Evolutionary conservation across 352 stramenopile species (phyloP).

Genomic region (Thalassiosira mediterranea): DNA sequence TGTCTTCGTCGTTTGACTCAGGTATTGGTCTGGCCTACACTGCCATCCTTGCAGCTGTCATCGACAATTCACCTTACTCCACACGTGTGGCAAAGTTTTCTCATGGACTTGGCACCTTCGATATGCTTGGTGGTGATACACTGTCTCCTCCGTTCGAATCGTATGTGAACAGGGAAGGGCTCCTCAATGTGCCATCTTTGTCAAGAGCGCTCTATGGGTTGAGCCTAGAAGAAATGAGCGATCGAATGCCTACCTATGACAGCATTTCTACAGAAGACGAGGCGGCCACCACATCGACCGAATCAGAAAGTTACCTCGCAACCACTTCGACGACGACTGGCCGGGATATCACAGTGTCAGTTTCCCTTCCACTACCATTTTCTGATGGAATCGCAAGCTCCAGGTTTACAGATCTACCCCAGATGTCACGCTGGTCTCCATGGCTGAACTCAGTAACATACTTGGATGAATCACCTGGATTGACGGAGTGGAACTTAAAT

Average conservation of each 20-base stretch:
- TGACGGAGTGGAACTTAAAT: slow-evolving; percentile 82
- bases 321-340: slow-evolving; percentile 50
- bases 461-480: slow-evolving; percentile 52
- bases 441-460: slow-evolving; percentile 82
- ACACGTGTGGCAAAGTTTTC: slow-evolving; percentile 45
- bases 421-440: slow-evolving; percentile 79
- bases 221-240: slow-evolving; percentile 74
- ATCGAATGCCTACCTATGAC: slow-evolving; percentile 42
- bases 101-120: slow-evolving; percentile 79
- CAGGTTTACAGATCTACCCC: slow-evolving; percentile 79
- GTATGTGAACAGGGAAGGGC: slow-evolving; percentile 75
- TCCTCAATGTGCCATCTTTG: slow-evolving; percentile 73
- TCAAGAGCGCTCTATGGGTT: slow-evolving; percentile 74
- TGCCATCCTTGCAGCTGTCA: slow-evolving; percentile 66
- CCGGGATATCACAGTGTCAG: slow-evolving; percentile 70
- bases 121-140: slow-evolving; percentile 67
- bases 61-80: slow-evolving; percentile 55
- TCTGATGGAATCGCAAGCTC: slow-evolving; percentile 70
- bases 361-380: slow-evolving; percentile 78
- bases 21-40: slow-evolving; percentile 77
- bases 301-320: slow-evolving; percentile 48
- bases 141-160: slow-evolving; percentile 77
- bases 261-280: slow-evolving; percentile 10
- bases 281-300: slow-evolving; percentile 23
- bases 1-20: slow-evolving; percentile 81